Evolutionary conservation across 345 rosid species (phyloP).

Genomic region (Ceriops zippeliana): DNA sequence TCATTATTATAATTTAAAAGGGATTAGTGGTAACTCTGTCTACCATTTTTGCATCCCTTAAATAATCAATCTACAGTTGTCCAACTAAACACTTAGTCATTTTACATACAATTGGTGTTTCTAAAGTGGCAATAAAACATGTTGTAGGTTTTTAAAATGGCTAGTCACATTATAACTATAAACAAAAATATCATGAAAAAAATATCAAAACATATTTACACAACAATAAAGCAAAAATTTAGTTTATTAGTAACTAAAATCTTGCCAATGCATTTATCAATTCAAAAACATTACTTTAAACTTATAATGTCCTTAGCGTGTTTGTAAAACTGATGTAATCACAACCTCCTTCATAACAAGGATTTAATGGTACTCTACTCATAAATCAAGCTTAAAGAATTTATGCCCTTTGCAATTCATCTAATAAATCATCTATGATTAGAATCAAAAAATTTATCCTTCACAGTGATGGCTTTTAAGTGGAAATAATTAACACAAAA

Average conservation of each 20-base stretch:
- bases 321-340: background rate
- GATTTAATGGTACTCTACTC: background rate
- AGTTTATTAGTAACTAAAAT: background rate
- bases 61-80: background rate
- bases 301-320: background rate
- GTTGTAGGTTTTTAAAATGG: background rate
- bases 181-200: background rate
- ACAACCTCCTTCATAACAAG: background rate
- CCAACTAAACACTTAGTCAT: background rate
- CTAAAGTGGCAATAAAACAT: background rate
- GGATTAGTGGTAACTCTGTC: background rate
- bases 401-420: background rate
- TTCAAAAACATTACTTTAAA: background rate
- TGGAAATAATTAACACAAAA: background rate
- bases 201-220: background rate
- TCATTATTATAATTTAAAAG: background rate
- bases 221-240: background rate
- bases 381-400: background rate
- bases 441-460: background rate
- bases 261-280: background rate
- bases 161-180: background rate
- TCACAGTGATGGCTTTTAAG: background rate
- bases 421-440: background rate
- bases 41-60: background rate
- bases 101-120: background rate